These are phyloP conservation scores for Zymoseptoria ardabiliae DNA, from an alignment of 2,329 filamentous ascomycete genomes.

Conservation along the genomic window DNA sequence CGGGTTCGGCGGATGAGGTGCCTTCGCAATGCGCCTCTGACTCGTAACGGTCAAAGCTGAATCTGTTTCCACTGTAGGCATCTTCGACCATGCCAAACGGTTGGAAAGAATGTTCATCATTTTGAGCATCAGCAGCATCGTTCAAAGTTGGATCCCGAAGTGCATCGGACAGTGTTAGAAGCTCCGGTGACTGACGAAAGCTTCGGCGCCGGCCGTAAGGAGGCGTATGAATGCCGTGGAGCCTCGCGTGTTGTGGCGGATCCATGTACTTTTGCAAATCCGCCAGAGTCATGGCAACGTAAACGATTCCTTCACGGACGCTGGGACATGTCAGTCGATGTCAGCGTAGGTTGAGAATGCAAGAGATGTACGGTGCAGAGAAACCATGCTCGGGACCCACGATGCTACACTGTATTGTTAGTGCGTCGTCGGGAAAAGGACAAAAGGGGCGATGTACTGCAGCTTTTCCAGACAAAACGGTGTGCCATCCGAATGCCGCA, in stretches of 20 bases:
- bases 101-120: conserved; percentile 1
- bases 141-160: conserved; percentile 25
- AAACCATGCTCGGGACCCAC: conserved; percentile 75
- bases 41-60: conserved; percentile 16
- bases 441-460: conserved; percentile 33
- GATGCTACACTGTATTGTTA: conserved; percentile 44
- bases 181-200: conserved; percentile 22
- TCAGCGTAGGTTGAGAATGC: not conserved
- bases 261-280: conserved; percentile 53
- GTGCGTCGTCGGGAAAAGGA: too few relatives aligned
- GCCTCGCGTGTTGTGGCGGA: conserved; percentile 22
- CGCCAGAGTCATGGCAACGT: conserved; percentile 77
- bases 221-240: conserved; percentile 19
- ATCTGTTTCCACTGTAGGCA: conserved; percentile 17
- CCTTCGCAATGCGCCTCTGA: conserved; percentile 24
- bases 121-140: conserved; percentile 7
- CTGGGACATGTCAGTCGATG: conserved; percentile 42
- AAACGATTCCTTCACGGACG: conserved; percentile 85
- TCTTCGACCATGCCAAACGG: conserved; percentile 5
- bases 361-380: conserved; percentile 68
- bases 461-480: conserved; percentile 80
- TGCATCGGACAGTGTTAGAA: conserved; percentile 25
- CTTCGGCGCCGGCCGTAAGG: conserved; percentile 19
- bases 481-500: conserved; percentile 72
- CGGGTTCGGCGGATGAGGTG: conserved; percentile 10